These are phyloP conservation scores for Fulvia fulva DNA, from an alignment of 2,329 filamentous ascomycete species.

Conservation along the genomic window DNA sequence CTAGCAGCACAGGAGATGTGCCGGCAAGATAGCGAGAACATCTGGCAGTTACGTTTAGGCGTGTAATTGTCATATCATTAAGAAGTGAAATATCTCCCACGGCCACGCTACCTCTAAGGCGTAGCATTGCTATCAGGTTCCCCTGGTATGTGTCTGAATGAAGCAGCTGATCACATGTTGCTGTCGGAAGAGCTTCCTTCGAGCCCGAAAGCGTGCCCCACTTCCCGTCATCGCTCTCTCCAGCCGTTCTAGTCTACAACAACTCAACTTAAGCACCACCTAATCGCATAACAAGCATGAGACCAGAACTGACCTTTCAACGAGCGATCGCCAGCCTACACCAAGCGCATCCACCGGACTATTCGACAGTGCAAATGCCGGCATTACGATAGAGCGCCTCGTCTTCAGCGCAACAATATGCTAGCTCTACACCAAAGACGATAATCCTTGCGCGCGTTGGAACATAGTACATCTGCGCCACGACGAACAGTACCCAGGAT, in stretches of 20 bases:
- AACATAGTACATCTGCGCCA: neutral
- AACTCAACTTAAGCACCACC: neutral
- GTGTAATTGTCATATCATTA: slow-evolving; percentile 15
- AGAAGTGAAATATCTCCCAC: no score
- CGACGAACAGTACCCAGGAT: neutral
- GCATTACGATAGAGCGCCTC: neutral
- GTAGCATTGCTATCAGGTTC: no score
- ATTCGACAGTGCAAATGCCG: neutral
- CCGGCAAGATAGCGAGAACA: slow-evolving; percentile 14
- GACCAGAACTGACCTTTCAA: neutral
- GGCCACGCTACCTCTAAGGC: no score
- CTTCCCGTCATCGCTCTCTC: neutral
- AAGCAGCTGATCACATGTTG: neutral
- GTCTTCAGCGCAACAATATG: slow-evolving; percentile 5
- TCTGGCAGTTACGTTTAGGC: slow-evolving; percentile 18
- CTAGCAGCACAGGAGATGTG: slow-evolving; percentile 13
- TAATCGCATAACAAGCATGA: neutral
- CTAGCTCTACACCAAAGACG: neutral
- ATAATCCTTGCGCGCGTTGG: slow-evolving; percentile 2
- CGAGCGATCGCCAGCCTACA: no score
- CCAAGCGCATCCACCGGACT: no score
- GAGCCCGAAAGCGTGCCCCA: neutral
- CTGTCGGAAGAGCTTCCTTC: neutral
- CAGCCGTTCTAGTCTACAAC: neutral
- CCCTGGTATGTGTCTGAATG: no score